phyloP scores from a whole-genome alignment of 2,329 filamentous ascomycete species.

The Cucurbitaria berberidis region DNA sequence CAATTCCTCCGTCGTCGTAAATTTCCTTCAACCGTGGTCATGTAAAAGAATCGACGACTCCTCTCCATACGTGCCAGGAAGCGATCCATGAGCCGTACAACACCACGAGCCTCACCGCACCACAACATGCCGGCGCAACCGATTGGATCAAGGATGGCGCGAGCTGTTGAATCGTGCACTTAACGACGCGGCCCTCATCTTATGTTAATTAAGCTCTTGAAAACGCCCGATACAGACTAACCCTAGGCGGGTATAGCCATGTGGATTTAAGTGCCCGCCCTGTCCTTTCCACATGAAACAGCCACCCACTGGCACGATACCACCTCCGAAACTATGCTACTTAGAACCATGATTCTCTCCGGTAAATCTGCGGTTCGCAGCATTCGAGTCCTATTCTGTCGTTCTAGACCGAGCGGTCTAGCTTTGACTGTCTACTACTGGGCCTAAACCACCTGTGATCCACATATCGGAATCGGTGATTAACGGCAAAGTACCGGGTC shows the following conservation, averaged over 20 bases:
- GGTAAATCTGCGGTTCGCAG: background rate
- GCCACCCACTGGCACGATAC: background rate
- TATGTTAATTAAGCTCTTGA: constrained; percentile 9
- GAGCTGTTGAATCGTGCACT: no score
- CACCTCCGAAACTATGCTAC: constrained; percentile 1
- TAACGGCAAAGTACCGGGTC: background rate
- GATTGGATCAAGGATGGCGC: background rate
- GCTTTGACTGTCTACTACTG: background rate
- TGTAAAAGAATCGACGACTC: no score
- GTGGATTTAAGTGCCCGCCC: constrained; percentile 8
- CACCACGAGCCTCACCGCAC: background rate
- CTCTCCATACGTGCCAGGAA: no score
- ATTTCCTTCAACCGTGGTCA: no score
- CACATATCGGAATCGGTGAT: constrained; percentile 3
- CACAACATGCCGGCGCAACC: background rate
- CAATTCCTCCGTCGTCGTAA: no score
- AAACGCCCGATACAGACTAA: background rate
- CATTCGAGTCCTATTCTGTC: background rate
- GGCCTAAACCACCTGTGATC: no score
- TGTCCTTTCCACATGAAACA: constrained; percentile 8
- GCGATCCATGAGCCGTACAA: no score
- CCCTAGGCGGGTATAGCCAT: background rate
- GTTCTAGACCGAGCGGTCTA: background rate
- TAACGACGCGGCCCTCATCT: constrained; percentile 5
- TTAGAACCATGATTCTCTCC: background rate